phyloP scores from a whole-genome alignment of 331 rosid genomes.

The Pyrus hybrid region DNA sequence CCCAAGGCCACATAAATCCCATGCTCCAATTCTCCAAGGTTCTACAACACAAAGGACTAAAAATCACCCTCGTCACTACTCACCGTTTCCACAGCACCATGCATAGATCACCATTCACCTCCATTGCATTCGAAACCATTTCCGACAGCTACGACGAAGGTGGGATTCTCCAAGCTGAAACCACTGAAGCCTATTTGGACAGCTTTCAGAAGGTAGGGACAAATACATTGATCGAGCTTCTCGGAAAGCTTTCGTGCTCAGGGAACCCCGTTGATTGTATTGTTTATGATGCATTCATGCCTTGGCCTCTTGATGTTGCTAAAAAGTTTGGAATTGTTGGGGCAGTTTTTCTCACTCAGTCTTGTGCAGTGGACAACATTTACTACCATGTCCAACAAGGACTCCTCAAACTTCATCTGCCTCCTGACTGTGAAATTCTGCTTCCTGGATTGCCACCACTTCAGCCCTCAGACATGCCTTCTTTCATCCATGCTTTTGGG shows the following conservation, averaged over 20 bases:
- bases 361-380: conserved; percentile 27
- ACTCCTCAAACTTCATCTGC: conserved; percentile 3
- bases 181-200: background rate
- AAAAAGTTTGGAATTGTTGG: conserved; percentile 25
- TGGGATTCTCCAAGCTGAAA: background rate
- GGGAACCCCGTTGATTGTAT: conserved; percentile 32
- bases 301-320: conserved; percentile 42
- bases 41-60: conserved; percentile 28
- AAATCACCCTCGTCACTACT: conserved; percentile 39
- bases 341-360: conserved; percentile 39
- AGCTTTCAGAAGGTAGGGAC: conserved; percentile 16
- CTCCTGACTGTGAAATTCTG: background rate
- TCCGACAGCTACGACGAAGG: conserved; percentile 8
- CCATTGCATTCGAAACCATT: conserved; percentile 4
- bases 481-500: conserved; percentile 22
- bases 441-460: conserved; percentile 38
- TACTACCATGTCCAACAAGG: conserved; percentile 31
- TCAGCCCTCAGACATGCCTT: conserved; percentile 28
- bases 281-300: conserved; percentile 26
- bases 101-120: background rate
- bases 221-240: conserved; percentile 13
- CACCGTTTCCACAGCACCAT: background rate
- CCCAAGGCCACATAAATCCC: conserved; percentile 49
- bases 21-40: conserved; percentile 40
- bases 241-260: conserved; percentile 12